Evolutionary conservation across 169 alveolate genomes (phyloP).

Genomic region (Plasmodium sp.): DNA sequence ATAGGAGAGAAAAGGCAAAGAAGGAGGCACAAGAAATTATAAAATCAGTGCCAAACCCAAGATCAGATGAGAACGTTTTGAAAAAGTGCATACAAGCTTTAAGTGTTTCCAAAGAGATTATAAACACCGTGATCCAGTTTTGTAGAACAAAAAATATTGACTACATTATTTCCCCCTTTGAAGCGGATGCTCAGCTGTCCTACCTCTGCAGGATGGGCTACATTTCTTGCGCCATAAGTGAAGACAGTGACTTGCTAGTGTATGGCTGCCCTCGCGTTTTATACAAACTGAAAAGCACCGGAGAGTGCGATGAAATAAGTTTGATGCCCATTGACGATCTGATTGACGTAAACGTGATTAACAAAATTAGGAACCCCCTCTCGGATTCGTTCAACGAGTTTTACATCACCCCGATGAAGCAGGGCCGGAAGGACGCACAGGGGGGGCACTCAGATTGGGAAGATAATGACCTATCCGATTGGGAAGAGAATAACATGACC

Average conservation of each 20-base stretch:
- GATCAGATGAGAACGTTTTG: slow-evolving; percentile 76
- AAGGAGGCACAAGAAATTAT: slow-evolving; percentile 81
- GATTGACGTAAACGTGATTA: slow-evolving; percentile 54
- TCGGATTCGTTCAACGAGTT: slow-evolving; percentile 35
- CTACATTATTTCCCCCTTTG: slow-evolving; percentile 97
- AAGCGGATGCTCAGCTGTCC: slow-evolving; percentile 98
- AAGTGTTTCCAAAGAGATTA: slow-evolving; percentile 82
- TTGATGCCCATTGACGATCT: slow-evolving; percentile 66
- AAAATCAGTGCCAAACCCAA: slow-evolving; percentile 67
- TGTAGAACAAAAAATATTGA: slow-evolving; percentile 85
- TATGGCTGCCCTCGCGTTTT: slow-evolving; percentile 94
- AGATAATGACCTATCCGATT: neutral
- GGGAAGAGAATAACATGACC: neutral
- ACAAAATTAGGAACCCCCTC: slow-evolving; percentile 33
- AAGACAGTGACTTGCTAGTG: slow-evolving; percentile 96
- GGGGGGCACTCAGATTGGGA: neutral
- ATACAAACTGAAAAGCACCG: slow-evolving; percentile 85
- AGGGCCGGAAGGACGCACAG: neutral
- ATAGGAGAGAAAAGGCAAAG: slow-evolving; percentile 83
- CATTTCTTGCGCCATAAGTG: slow-evolving; percentile 91
- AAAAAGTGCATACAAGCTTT: slow-evolving; percentile 86
- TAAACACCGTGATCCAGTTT: slow-evolving; percentile 75
- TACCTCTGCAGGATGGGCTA: slow-evolving; percentile 93
- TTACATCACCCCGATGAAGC: slow-evolving; percentile 45
- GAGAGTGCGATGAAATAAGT: slow-evolving; percentile 80